phyloP scores from a whole-genome alignment of 2,329 filamentous ascomycete genomes.

The Epichloe amarillans region DNA sequence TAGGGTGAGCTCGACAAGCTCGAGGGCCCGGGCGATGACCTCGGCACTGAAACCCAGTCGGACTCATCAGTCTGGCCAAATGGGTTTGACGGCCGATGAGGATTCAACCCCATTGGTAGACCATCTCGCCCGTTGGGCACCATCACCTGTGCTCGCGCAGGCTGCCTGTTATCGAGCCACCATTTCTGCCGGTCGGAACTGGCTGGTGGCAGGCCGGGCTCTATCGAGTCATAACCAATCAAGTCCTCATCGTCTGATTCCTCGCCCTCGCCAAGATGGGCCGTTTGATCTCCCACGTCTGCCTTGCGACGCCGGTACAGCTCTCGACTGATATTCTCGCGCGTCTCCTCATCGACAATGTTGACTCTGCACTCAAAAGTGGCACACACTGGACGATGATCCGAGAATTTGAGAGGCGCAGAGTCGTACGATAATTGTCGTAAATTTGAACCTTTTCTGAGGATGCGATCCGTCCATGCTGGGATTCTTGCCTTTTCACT shows the following conservation, averaged over 20 bases:
- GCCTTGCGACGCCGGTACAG: conserved; percentile 59
- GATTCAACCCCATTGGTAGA: conserved; percentile 53
- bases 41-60: conserved; percentile 66
- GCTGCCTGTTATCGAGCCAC: conserved; percentile 58
- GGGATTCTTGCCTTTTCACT: conserved; percentile 89
- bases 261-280: conserved; percentile 35
- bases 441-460: conserved; percentile 74
- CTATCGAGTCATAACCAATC: conserved; percentile 69
- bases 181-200: conserved; percentile 57
- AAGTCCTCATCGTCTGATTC: conserved; percentile 67
- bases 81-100: conserved; percentile 65
- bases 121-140: conserved; percentile 42
- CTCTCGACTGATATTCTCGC: conserved; percentile 57
- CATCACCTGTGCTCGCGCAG: conserved; percentile 58
- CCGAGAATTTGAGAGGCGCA: conserved; percentile 76
- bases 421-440: conserved; percentile 72
- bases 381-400: conserved; percentile 91
- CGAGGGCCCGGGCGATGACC: conserved; percentile 39
- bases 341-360: conserved; percentile 61
- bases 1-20: conserved; percentile 47
- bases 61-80: conserved; percentile 61
- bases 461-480: conserved; percentile 90
- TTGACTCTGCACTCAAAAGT: conserved; percentile 74
- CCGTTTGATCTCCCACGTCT: conserved; percentile 48
- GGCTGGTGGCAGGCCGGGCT: conserved; percentile 58